Base-by-base conservation (phyloP, 2,329 filamentous ascomycete species). In the Diaporthe australafricana region DNA sequence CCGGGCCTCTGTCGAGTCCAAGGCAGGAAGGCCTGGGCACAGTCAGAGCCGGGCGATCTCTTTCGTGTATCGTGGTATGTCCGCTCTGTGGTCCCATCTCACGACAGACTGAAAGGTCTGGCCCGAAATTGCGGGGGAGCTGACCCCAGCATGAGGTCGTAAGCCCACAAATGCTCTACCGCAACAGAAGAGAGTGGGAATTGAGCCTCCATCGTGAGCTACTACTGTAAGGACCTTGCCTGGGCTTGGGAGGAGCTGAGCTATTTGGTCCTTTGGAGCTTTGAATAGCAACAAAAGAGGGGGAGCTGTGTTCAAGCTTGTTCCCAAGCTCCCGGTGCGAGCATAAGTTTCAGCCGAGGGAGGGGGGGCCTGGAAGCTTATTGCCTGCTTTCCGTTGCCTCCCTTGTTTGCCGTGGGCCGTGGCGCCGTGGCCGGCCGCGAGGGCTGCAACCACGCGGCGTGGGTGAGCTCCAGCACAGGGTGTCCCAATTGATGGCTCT, bases 321-420 rank as follows among this genome's bases (percentile, higher is more conserved):
- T 53, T 35, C 52, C 52, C 35, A 60, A 67, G 42, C 62, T 72
- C 55, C 52, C 68, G 53, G 42, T 32, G 32, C 16, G 22, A 50
- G 66, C 55, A 42, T 27, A 25, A 27, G 66, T 73, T 70, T 65
- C 68, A 73, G 68, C 68, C 68, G 68, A 71, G 32, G 52, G 42
- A 68, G 52, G 55, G 66, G 70, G 27, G 27, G 25, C 30, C 38
- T 47, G 22, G 38, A 40, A 69, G 53, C 42, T 25, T 42, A 56
- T 56, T 40, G 42, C 27, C 32, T 27, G 35, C 20, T 52, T 35
- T 20, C 55, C 22, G 35, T 68, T 35, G 20, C 47, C 47, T 60
- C 53, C 40, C 35, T 32, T 47, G 45, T n/a, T 52, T 30, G n/a
- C 66, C 30, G 38, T 71, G 20, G 16, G 30, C 30, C 66, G 68